A percentile compares a stretch with the other conserved stretches of the same genome.
Evolutionary conservation across 371 early-diverging fungal species (phyloP).

Genomic region (Syncephalastrum contaminatum): DNA sequence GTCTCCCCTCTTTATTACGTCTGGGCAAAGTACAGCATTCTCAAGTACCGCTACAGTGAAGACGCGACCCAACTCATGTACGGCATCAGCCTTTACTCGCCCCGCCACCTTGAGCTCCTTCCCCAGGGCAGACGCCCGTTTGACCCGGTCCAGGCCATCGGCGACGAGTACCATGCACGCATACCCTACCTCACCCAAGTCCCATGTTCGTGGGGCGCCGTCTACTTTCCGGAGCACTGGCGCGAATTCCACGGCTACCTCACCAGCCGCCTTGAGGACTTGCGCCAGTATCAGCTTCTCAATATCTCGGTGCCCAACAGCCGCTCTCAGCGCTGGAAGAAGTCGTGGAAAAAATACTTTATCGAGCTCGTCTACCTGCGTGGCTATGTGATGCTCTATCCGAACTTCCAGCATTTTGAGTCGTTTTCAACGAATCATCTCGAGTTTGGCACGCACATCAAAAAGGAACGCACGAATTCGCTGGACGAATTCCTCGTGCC

Average conservation of each 20-base stretch:
- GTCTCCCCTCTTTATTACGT: slow-evolving; percentile 61
- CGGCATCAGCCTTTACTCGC: slow-evolving; percentile 63
- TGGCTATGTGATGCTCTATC: slow-evolving; percentile 66
- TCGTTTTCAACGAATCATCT: slow-evolving; percentile 69
- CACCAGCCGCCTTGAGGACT: slow-evolving; percentile 45
- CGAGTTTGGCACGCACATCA: slow-evolving; percentile 62
- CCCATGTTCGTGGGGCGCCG: slow-evolving; percentile 71
- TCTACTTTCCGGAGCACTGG: slow-evolving; percentile 71
- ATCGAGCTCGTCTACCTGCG: slow-evolving; percentile 64
- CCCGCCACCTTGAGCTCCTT: slow-evolving; percentile 54
- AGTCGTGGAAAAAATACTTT: slow-evolving; percentile 67
- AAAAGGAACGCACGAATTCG: slow-evolving; percentile 33
- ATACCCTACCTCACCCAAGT: slow-evolving; percentile 57
- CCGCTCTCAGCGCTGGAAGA: slow-evolving; percentile 60
- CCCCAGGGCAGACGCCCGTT: slow-evolving; percentile 52
- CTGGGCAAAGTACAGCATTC: slow-evolving; percentile 61
- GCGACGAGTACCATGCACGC: slow-evolving; percentile 33
- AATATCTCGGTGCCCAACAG: slow-evolving; percentile 56
- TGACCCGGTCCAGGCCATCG: slow-evolving; percentile 21
- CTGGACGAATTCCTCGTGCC: slow-evolving; percentile 56
- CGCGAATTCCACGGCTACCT: slow-evolving; percentile 62
- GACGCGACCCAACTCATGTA: slow-evolving; percentile 45
- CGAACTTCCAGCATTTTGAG: slow-evolving; percentile 58
- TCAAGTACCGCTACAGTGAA: slow-evolving; percentile 58
- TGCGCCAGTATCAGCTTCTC: slow-evolving; percentile 39